Base-by-base conservation (phyloP, 225 moss, liverwort and hornwort species). In the Straminergon stramineum region DNA sequence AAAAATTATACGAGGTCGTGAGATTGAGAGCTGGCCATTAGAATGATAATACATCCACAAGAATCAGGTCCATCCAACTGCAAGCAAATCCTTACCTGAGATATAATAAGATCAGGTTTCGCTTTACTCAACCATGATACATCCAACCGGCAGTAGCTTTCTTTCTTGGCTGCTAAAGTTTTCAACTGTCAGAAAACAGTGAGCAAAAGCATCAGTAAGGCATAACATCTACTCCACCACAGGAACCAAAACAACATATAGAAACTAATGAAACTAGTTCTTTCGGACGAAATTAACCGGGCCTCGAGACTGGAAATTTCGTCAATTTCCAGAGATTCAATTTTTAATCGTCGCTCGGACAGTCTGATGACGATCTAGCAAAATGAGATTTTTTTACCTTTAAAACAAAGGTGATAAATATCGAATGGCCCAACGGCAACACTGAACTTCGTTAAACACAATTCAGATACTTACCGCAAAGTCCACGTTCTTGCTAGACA, bases 81-180 rank as follows among this genome's bases (percentile, higher is more conserved):
- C 73, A 68, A 80, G 79, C 61, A 43, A 85, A 66, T 70, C 79
- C 86, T 73, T 90, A 94, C 96, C 92, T 96, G 96, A 84, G 93
- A 90, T 79, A 95, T 88, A 23, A 95, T 93, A 70, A 96, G 91
- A 88, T 96, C 95, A 91, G 96, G 95, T 84, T 94, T 93, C 64
- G 88, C 93, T 93, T 90, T 93, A 82, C 91, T 92, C 90, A 96
- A 91, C 96, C 96, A 95, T 75, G 96, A 88, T 68, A 93, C 89
- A 81, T 96, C 96, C 89, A 96, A 88, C 86, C 93, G 94, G 81
- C 90, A 94, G 61, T 90, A 83, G 77, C 91, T 95, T 84, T 93
- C 94, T 68, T 93, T 96, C 68, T 92, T 92, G 85, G 89, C 92
- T 76, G 92, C 91, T 64, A 92, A 88, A 87, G 91, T 76, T 86